Percentiles rank a stretch among this genome's conserved stretches.
Evolutionary conservation across 2,329 filamentous ascomycete genomes (phyloP).

Genomic region (Akanthomyces uredinophilus): DNA sequence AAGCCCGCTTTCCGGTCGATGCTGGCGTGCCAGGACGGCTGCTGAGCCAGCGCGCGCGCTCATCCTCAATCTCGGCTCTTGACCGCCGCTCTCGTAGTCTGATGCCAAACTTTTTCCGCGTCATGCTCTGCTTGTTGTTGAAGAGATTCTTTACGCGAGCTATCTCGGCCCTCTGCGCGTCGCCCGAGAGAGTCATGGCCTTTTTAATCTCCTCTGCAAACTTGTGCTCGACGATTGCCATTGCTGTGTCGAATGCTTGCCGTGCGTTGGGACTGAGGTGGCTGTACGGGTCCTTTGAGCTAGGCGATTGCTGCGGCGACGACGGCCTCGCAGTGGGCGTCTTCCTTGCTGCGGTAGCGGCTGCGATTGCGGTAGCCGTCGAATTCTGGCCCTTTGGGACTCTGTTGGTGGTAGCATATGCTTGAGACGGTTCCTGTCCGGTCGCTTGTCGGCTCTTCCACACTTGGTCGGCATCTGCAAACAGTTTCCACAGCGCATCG

Average conservation of each 20-base stretch:
- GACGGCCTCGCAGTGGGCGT: neutral
- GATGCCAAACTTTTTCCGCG: conserved; percentile 55
- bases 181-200: conserved; percentile 33
- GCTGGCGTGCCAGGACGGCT: neutral
- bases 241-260: conserved; percentile 24
- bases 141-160: conserved; percentile 47
- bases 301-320: neutral
- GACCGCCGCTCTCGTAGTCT: conserved; percentile 45
- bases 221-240: conserved; percentile 25
- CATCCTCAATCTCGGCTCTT: conserved; percentile 40
- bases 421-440: no score
- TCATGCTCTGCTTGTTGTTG: conserved; percentile 51
- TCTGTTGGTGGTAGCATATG: no score
- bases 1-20: neutral
- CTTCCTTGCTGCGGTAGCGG: neutral
- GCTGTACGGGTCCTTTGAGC: conserved; percentile 5
- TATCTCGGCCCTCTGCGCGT: conserved; percentile 27
- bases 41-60: conserved; percentile 34
- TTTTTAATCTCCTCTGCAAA: conserved; percentile 38
- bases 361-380: neutral
- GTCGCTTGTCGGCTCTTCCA: no score
- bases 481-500: neutral
- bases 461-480: neutral
- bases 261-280: neutral
- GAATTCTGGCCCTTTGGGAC: neutral